Evolutionary conservation across 1,284 basidiomycete genomes (phyloP), one percentile per base, ranked within the genome.

Genomic region (Puccinia coronata): DNA sequence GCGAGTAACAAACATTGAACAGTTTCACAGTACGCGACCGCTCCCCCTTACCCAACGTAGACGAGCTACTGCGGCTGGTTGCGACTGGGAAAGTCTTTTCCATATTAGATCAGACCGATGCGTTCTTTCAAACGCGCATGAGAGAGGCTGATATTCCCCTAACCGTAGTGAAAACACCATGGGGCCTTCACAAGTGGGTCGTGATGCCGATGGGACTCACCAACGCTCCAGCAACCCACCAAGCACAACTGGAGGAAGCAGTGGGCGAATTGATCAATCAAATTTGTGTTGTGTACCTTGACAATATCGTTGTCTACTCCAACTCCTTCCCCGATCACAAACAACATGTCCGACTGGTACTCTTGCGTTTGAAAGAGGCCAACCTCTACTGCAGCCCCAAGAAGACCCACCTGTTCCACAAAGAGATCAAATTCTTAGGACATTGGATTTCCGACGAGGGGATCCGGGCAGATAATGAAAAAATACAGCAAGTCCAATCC

Each of bases 141-240:
- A 85, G 87, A 71, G 86, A 86, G 0, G 86, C 88, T 36, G 83
- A 87, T 70, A 84, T 88, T 0, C 82, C 84, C 9, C 84, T 85
- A n/a, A 88, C 88, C 0, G 88, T 87, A 0, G 86, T 89, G 0
- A 82, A 76, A 2, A 88, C 87, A 0, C 87, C 87, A 0, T 85
- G 86, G 31, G 87, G 88, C 0, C 82, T 87, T 0, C 88, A 86
- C 61, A 86, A 88, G 74, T 88, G 87, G 87, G 83, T 0, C 16
- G 87, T 88, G 0, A 89, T 88, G 88, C 88, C 87, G 0, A 85
- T 86, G 82, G 88, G 88, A 0, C 82, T 85, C n/a, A n/a, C n/a
- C n/a, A n/a, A n/a, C n/a, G n/a, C n/a, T n/a, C n/a, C n/a, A n/a
- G n/a, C n/a, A n/a, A n/a, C 31, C 9, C 63, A 65, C 6, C 63